Evolutionary conservation across 2,329 filamentous ascomycete genomes (phyloP).

Genomic region (Ustilaginoidea virens): DNA sequence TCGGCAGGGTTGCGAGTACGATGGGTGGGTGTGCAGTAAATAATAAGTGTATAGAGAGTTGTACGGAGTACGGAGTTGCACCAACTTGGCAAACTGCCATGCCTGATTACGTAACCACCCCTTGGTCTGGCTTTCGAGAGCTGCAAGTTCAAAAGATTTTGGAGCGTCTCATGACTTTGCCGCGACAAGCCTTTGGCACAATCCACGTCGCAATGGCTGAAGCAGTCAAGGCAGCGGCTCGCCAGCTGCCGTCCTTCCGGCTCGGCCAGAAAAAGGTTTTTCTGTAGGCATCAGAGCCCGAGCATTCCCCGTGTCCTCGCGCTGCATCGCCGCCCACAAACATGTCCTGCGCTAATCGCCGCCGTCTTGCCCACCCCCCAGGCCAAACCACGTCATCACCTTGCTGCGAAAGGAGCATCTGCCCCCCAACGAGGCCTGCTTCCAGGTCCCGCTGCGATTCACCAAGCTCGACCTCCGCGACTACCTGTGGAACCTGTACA

Average conservation of each 20-base stretch:
- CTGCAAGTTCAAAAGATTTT: constrained; percentile 4
- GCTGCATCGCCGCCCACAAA: background rate
- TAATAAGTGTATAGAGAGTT: too few species aligned
- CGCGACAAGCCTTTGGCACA: constrained; percentile 9
- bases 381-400: constrained; percentile 67
- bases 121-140: too few species aligned
- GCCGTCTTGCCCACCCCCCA: too few species aligned
- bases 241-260: constrained; percentile 26
- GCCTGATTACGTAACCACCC: too few species aligned
- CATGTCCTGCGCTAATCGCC: too few species aligned
- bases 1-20: too few species aligned
- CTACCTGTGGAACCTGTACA: constrained; percentile 81
- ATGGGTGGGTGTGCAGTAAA: too few species aligned
- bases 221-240: constrained; percentile 21
- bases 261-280: constrained; percentile 39
- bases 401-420: constrained; percentile 58
- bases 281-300: constrained; percentile 24
- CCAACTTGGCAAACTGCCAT: too few species aligned
- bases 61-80: too few species aligned
- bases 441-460: constrained; percentile 80
- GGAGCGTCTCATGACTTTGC: constrained; percentile 1
- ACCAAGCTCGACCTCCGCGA: constrained; percentile 95
- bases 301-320: background rate
- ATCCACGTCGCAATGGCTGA: constrained; percentile 21
- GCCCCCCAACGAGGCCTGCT: constrained; percentile 70